Evolutionary conservation across 2,329 filamentous ascomycete genomes (phyloP).

Genomic region (Polytolypa hystricis): DNA sequence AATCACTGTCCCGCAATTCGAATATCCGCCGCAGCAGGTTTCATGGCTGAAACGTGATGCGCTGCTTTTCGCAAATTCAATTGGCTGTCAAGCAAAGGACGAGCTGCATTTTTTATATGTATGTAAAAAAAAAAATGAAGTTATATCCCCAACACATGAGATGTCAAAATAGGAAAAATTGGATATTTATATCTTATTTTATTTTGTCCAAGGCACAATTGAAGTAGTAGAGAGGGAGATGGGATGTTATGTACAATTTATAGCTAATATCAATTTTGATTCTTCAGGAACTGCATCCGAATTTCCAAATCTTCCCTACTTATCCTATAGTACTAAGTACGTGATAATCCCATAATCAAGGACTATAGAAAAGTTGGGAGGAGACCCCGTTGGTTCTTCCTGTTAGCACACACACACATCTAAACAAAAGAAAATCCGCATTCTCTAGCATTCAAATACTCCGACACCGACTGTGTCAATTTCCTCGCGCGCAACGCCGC

Average conservation of each 20-base stretch:
- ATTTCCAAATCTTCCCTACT: slow-evolving; percentile 82
- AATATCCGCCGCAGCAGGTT: slow-evolving; percentile 29
- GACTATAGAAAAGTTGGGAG: too few relatives aligned
- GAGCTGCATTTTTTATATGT: slow-evolving; percentile 91
- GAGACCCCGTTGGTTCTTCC: too few relatives aligned
- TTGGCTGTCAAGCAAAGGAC: slow-evolving; percentile 61
- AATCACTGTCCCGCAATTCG: slow-evolving; percentile 6
- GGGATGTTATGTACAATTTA: too few relatives aligned
- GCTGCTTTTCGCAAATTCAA: slow-evolving; percentile 79
- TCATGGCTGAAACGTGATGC: slow-evolving; percentile 76
- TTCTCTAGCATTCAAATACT: slow-evolving; percentile 66
- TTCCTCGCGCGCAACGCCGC: slow-evolving; percentile 64
- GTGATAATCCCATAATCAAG: slow-evolving; percentile 15
- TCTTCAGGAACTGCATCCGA: slow-evolving; percentile 67
- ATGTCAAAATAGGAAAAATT: background rate
- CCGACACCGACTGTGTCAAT: slow-evolving; percentile 63
- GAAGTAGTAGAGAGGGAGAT: too few relatives aligned
- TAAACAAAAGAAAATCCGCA: too few relatives aligned
- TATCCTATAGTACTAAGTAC: slow-evolving; percentile 69
- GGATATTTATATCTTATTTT: background rate
- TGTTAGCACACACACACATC: too few relatives aligned
- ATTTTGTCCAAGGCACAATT: too few relatives aligned
- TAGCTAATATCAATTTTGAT: background rate
- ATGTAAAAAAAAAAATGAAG: slow-evolving; percentile 21
- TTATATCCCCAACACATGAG: background rate